phyloP scores from a whole-genome alignment of 2,329 filamentous ascomycete genomes.

The Scorias spongiosa region DNA sequence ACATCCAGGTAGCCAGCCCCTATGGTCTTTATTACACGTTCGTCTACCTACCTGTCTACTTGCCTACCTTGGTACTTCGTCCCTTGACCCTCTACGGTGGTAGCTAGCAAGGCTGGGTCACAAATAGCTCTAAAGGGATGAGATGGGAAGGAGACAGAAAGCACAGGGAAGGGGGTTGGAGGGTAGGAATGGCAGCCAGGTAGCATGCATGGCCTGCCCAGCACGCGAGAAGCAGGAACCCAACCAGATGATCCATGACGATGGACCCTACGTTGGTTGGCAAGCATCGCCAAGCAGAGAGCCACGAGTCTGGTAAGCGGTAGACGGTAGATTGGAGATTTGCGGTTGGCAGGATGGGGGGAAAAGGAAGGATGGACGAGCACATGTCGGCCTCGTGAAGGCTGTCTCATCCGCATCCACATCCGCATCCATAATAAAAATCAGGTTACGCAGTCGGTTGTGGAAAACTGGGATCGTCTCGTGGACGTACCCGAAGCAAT shows the following conservation, averaged over 20 bases:
- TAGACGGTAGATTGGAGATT: background rate
- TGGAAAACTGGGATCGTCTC: too few species aligned
- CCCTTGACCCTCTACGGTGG: background rate
- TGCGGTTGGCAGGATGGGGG: too few species aligned
- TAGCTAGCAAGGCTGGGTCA: background rate
- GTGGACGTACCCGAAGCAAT: too few species aligned
- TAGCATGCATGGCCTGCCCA: too few species aligned
- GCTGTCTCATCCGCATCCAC: background rate
- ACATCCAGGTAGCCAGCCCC: too few species aligned
- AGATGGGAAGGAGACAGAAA: background rate
- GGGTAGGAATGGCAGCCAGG: background rate
- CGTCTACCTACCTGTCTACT: too few species aligned
- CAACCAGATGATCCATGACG: too few species aligned
- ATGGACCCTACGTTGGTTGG: background rate
- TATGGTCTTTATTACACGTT: too few species aligned
- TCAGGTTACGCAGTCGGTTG: background rate
- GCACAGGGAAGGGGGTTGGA: background rate
- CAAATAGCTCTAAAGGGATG: background rate
- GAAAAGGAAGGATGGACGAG: too few species aligned
- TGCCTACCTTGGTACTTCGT: too few species aligned
- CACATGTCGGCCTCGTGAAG: background rate
- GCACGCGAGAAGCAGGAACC: too few species aligned
- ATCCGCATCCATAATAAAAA: background rate
- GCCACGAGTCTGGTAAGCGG: background rate
- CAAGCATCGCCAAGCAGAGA: background rate